Base-by-base conservation (phyloP, 2,329 filamentous ascomycete species). In the Didymella keratinophila region DNA sequence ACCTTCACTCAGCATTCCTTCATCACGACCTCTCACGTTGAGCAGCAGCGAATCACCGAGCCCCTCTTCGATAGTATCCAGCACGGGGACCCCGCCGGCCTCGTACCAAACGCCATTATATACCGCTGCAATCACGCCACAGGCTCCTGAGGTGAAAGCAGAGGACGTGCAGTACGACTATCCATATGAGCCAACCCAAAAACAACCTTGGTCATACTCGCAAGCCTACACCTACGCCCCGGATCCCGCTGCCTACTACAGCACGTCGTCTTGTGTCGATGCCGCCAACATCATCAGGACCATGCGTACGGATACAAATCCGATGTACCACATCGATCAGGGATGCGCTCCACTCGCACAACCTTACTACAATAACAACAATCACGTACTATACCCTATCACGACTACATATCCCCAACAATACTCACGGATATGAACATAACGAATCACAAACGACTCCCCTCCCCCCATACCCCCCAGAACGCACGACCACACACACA, bases 271-370 rank as follows among this genome's bases (percentile, higher is more conserved):
- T 0, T 79, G 75, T 51, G 67, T 79, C 18, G 73, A 77, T 57
- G 80, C 80, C 18, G 75, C 80, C 11, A 78, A 80, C 46, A 78
- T 82, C 41, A 80, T 83, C 28, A 76, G 78, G 14, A 76, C 69
- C 7, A 79, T 82, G 75, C 73, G 77, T 30, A 71, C 74, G 3
- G 73, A 77, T 12, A 70, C 51, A n/a, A 44, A 20, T 14, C 32
- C 45, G 7, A 41, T 41, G 27, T 50, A 51, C 12, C 25, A 21
- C 20, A 23, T 37, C 10, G 50, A 51, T 20, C 48, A 48, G 12
- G 37, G 21, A 2, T 57, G 48, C 23, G 21, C 43, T 43, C 46
- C 41, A 9, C n/a, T 46, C 25, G 27, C 34, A 39, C 56, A 54
- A 27, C 50, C 50, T 20, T 58, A 58, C 50, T 42, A 34, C 41